A percentile compares a stretch with the other conserved stretches of the same genome.
phyloP scores from a whole-genome alignment of 2,329 filamentous ascomycete species.

The Colletotrichum lupini region DNA sequence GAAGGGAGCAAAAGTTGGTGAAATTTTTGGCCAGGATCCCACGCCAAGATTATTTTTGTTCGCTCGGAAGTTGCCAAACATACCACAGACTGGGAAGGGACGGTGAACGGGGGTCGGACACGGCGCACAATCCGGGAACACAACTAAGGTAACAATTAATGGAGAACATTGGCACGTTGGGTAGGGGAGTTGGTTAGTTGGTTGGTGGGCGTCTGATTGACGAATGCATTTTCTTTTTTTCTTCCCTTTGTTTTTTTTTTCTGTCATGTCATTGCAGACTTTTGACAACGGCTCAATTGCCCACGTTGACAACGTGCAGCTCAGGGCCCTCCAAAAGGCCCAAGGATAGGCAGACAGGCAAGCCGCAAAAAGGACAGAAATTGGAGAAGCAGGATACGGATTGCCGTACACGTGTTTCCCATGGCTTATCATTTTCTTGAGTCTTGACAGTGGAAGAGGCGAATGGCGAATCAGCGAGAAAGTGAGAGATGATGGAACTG shows the following conservation, averaged over 20 bases:
- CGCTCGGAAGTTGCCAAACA: conserved; percentile 13
- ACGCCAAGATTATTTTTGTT: background rate
- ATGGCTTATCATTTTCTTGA: background rate
- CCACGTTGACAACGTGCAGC: conserved; percentile 24
- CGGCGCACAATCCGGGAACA: conserved; percentile 19
- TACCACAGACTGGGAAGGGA: conserved; percentile 1
- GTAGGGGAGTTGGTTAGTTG: no score
- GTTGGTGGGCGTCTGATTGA: conserved; percentile 5
- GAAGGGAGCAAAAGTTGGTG: background rate
- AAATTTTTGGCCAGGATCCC: background rate
- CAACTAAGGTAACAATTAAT: background rate
- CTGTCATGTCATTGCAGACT: background rate
- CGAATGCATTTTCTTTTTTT: background rate
- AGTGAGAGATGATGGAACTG: conserved; percentile 3
- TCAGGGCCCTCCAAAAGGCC: background rate
- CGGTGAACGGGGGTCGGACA: conserved; percentile 17
- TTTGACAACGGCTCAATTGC: conserved; percentile 21
- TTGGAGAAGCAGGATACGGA: background rate
- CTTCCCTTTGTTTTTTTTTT: background rate
- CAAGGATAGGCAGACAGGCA: background rate
- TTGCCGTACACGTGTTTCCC: background rate
- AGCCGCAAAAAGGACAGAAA: background rate
- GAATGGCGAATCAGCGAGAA: background rate
- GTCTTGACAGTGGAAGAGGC: background rate
- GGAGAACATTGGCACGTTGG: background rate